Evolutionary conservation across 768 basidiomycete genomes (phyloP).

Genomic region (Kwoniella pini): DNA sequence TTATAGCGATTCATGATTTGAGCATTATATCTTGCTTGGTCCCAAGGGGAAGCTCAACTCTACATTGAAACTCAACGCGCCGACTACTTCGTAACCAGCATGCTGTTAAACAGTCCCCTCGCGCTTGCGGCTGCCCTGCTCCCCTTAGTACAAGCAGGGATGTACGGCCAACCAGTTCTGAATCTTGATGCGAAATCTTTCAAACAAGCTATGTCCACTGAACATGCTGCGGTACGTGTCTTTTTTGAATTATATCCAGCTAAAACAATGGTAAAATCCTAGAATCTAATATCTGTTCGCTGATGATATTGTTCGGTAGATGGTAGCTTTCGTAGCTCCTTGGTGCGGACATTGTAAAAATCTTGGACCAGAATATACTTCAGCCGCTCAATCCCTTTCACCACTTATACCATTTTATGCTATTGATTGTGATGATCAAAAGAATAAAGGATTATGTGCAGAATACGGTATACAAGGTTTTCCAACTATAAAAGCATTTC

Average conservation of each 20-base stretch:
- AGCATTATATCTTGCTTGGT: too few relatives aligned
- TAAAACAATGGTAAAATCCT: too few relatives aligned
- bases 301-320: conserved; percentile 25
- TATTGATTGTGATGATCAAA: conserved; percentile 83
- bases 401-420: conserved; percentile 87
- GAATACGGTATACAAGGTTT: conserved; percentile 84
- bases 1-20: not conserved
- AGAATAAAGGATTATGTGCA: conserved; percentile 78
- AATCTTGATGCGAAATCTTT: conserved; percentile 48
- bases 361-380: conserved; percentile 80
- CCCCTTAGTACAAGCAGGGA: conserved; percentile 32
- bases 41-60: too few relatives aligned
- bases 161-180: conserved; percentile 46
- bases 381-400: conserved; percentile 73
- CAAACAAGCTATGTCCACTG: conserved; percentile 43
- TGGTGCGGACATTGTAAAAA: conserved; percentile 84
- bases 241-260: too few relatives aligned
- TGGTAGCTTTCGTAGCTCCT: conserved; percentile 91
- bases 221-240: conserved; percentile 44
- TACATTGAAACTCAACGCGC: too few relatives aligned
- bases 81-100: too few relatives aligned
- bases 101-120: conserved; percentile 2
- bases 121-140: conserved; percentile 9
- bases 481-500: conserved; percentile 90
- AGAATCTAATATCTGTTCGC: too few relatives aligned